Base-by-base conservation (phyloP, 345 rosid genomes). In the Salix suchowensis region DNA sequence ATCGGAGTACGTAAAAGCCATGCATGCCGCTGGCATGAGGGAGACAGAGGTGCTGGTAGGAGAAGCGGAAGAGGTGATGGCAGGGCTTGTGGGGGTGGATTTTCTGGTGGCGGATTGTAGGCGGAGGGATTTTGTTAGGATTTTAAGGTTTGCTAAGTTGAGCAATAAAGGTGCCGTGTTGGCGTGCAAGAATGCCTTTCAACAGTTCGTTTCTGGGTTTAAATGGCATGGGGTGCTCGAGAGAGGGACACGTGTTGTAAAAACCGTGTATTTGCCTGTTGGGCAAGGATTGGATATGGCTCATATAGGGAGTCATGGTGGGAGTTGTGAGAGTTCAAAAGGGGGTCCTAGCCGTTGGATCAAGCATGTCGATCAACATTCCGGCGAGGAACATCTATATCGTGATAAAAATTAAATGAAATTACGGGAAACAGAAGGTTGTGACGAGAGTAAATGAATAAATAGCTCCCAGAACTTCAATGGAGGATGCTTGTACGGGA, bases 261-360 rank as follows among this genome's bases (percentile, higher is more conserved):
- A 94, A 50, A 84, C 98, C 0, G 90, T 83, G 85, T 76, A 86
- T 68, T 68, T 92, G 50, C 98, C 97, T 0, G 96, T 91, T 7
- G 97, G 97, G 21, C 79, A 82, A 14, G 98, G 98, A 36, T 84
- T 92, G 74, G 97, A 92, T 82, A 84, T 95, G 12, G 96, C 88
- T 52, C 88, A 92, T 76, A 78, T 90, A 11, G 93, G 90, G 32
- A 84, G 85, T 21, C 28, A 69, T 2, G 74, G 85, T 37, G 84
- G 82, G 39, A 78, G 73, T 30, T 30, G 32, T 71, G 76, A 30
- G 67, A 69, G 74, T 1, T 32, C 74, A n/a, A 80, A 67, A 71
- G 80, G 68, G 61, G 42, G 76, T 71, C 69, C 80, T 72, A 88
- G 88, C 86, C 91, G 94, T 74, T 95, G 98, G 98, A 89, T 91